Conservation (phyloP, 139 green algal genomes). For the Pleodorina starrii region DNA sequence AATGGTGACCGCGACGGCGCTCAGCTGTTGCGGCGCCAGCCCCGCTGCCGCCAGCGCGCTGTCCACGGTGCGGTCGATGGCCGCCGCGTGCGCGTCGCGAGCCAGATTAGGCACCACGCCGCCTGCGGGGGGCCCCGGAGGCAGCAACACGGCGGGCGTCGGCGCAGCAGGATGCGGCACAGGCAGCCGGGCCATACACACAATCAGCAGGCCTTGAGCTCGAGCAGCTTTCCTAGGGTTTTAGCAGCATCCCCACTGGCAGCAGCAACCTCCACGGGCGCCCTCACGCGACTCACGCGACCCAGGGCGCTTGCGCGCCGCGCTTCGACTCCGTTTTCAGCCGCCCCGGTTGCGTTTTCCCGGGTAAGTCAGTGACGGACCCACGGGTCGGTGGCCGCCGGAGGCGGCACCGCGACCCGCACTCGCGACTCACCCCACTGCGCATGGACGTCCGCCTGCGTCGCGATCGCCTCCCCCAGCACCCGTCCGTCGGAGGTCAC, state of each 20-base stretch:
- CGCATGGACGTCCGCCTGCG: constrained; percentile 93
- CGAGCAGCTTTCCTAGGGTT: no score
- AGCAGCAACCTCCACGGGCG: not conserved
- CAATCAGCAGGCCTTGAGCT: no score
- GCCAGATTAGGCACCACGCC: constrained; percentile 96
- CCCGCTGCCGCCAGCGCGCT: constrained; percentile 76
- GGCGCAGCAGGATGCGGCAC: not conserved
- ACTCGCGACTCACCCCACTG: constrained; percentile 82
- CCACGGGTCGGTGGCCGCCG: no score
- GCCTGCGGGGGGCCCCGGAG: constrained; percentile 51
- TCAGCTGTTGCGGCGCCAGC: constrained; percentile 69
- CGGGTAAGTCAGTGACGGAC: no score
- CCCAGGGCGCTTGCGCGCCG: no score
- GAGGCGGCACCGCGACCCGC: no score
- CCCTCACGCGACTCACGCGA: not conserved
- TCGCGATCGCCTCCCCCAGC: constrained; percentile 84
- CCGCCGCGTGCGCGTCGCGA: constrained; percentile 88
- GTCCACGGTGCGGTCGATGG: constrained; percentile 92
- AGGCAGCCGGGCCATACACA: no score
- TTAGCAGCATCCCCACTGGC: no score
- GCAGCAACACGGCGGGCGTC: not conserved
- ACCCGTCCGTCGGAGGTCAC: constrained; percentile 82
- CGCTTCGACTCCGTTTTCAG: no score
- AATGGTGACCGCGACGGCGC: constrained; percentile 94
- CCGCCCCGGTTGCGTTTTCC: no score